phyloP scores from a whole-genome alignment of 225 moss, liverwort and hornwort genomes.

The Sphagnum tenellum region DNA sequence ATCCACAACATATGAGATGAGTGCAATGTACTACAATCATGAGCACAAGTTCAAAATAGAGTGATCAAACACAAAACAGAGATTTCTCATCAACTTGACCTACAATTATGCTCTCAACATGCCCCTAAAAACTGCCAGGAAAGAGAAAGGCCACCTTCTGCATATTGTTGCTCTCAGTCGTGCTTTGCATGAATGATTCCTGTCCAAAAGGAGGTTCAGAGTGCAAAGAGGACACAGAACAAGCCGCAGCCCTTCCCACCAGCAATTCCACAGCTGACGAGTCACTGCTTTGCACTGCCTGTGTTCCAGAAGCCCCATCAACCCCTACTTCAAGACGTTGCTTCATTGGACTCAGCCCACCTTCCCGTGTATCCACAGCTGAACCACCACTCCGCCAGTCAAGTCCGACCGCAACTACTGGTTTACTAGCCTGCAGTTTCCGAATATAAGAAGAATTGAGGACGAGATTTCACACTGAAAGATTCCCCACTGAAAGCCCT shows the following conservation, averaged over 20 bases:
- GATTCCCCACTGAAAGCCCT: too few species aligned
- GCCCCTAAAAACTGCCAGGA: too few species aligned
- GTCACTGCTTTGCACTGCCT: conserved; percentile 99
- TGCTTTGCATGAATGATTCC: conserved; percentile 54
- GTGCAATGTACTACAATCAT: too few species aligned
- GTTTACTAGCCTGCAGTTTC: conserved; percentile 35
- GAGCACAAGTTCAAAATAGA: too few species aligned
- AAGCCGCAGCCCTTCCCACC: conserved; percentile 99
- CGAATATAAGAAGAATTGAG: conserved; percentile 3
- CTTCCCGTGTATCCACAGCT: conserved; percentile 83
- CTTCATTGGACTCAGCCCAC: conserved; percentile 71
- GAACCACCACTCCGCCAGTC: conserved; percentile 91
- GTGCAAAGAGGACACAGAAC: conserved; percentile 72
- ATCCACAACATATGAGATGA: too few species aligned
- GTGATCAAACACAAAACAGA: too few species aligned
- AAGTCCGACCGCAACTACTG: conserved; percentile 46
- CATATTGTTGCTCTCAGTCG: conserved; percentile 49
- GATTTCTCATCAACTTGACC: too few species aligned
- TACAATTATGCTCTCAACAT: too few species aligned
- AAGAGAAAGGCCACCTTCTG: conserved; percentile 47
- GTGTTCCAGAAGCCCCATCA: conserved; percentile 92
- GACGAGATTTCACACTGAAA: too few species aligned
- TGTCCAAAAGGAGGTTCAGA: conserved; percentile 61
- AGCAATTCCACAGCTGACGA: conserved; percentile 82
- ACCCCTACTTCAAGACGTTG: conserved; percentile 95